Evolutionary conservation across 306 rosid species (phyloP), one percentile per base, ranked within the genome.

Genomic region (Cucurbita maxima): DNA sequence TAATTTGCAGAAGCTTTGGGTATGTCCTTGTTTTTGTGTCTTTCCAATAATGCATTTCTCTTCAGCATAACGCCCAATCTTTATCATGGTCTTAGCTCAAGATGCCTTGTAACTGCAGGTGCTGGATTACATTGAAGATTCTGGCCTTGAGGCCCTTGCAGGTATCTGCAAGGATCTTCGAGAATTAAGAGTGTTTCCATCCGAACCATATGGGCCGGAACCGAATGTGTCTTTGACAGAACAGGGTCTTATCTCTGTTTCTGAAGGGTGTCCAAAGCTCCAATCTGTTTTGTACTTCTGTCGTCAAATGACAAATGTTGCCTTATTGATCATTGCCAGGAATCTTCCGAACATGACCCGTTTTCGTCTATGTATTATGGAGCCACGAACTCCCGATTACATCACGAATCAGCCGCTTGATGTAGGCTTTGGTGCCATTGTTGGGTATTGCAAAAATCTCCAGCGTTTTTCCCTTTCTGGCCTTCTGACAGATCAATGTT

Each of bases 231-330:
- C 88, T 0, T 76, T 94, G 83, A 91, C 99, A 0, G 99, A 94
- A 82, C 88, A 75, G 77, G 99, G 99, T 47, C 97, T 94, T 61
- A 82, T 94, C 79, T 84, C 88, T 36, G 89, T 94, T 55, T 94
- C 99, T 11, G 95, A 83, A 86, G 97, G 99, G 84, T 94, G 99
- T 79, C 81, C 99, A 63, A 89, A 94, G 90, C 96, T 94, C 10
- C 96, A 84, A 61, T 91, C 99, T 1, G 96, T 94, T 83, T 86
- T 94, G 51, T 94, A 91, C 79, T 94, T 94, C 76, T 94, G 99
- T 81, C 96, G 95, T 19, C 99, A 91, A 78, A 89, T 94, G 96
- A 75, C 97, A 13, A 94, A 94, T 83, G 92, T 78, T 10, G 99
- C 99, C 68, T 77, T 94, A 34, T 52, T 61, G 52, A 86, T 88